Base-by-base conservation (phyloP, 1,139 yeast species). In the Wickerhamomyces sp. region DNA sequence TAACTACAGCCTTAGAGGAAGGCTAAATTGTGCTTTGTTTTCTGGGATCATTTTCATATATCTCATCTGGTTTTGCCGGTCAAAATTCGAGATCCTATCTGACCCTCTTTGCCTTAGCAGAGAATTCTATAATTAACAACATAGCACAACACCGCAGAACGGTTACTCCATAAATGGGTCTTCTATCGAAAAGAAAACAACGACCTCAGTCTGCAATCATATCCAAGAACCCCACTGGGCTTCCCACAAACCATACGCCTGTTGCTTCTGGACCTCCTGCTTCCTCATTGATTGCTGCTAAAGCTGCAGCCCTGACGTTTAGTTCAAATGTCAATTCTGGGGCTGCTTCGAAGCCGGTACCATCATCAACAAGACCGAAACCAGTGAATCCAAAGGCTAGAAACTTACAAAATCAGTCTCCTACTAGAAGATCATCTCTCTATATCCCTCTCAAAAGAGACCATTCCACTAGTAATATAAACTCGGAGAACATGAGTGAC, bases 281-380 rank as follows among this genome's bases (percentile, higher is more conserved):
- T 5, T 34, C 47, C 7, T 55, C 58, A 2, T 37, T 45, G 18
- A 13, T 52, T 8, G 61, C 61, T 10, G 59, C 60, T 2, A 53
- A 57, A 41, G 55, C 60, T 7, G 61, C 61, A 1, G 51, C 58
- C 1, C 32, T 46, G 10, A 42, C 44, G 3, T 42, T 42, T 37
- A 39, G 41, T 32, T 42, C 40, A 15, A 32, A 43, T 14, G 7
- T 23, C 1, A 15, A 36, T 23, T 36, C 30, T 11, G 6, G 4
- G 10, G 13, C 23, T 6, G n/a, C 33, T 27, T 4, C 29, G 8
- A 34, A 42, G 27, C 41, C 45, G 7, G 31, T 11, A 29, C 31
- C 31, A 29, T 29, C 31, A 3, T 29, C 31, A 29, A 29, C 4
- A 3, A 11, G 7, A 6, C 31, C 31, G 3, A 29, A 29, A 6